Base-by-base conservation (phyloP, 345 rosid genomes). In the Aquilaria yunnanensis region DNA sequence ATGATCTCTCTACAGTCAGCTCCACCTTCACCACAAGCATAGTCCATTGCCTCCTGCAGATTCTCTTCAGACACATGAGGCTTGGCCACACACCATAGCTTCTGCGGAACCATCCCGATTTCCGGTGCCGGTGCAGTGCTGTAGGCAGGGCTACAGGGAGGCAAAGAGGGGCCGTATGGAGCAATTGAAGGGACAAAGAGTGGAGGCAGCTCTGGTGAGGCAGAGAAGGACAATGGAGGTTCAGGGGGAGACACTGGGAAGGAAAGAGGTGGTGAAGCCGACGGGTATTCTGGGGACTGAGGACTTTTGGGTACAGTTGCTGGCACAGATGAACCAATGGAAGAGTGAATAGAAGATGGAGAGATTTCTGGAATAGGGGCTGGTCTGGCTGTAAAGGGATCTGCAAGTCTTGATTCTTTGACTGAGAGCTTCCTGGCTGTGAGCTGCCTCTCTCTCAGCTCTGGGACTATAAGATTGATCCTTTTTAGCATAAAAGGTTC, bases 81-180 rank as follows among this genome's bases (percentile, higher is more conserved):
- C 76, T 87, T 87, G 52, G 88, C 85, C 47, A 87, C 88, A 47
- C 94, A 87, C 94, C 94, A 87, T 12, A 81, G 67, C 63, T 76
- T 73, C 68, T 87, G 83, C 57, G 23, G 23, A 23, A 71, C 66
- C 50, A 56, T 51, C 62, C 60, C 79, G 30, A 10, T 54, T 59
- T 4, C 14, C 1, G 82, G 81, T 12, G 76, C 59, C 0, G 81
- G 81, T 0, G 86, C 74, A 2, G 46, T 59, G 5, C 63, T 14
- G 32, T 59, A 50, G 2, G 52, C 63, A 11, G 84, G 81, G 33
- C 66, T 67, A 61, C 84, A 83, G 0, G 87, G 87, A 12, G 87
- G 88, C 62, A 72, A 74, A 6, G 81, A 60, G 59, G 51, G 52
- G 0, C 72, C 72, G 32, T 51, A 67, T 2, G 80, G 78, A 2